A percentile compares a stretch with the other conserved stretches of the same genome.
These are phyloP conservation scores for Globisporangium alternatum DNA, from an alignment of 352 stramenopile species.

Conservation along the genomic window DNA sequence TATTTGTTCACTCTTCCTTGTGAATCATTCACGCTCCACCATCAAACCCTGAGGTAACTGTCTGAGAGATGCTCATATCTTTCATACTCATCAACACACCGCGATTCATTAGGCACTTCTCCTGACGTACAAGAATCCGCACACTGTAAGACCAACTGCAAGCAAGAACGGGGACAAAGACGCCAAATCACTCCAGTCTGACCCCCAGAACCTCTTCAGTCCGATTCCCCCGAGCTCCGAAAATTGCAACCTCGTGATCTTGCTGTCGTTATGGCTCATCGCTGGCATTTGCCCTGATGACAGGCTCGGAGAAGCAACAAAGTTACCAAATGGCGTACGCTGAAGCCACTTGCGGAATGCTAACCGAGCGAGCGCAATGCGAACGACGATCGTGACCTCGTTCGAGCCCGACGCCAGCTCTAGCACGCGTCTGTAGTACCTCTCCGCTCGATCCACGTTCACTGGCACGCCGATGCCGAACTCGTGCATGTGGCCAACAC, in stretches of 20 bases:
- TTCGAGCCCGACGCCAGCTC: conserved; percentile 36
- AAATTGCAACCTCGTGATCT: not conserved
- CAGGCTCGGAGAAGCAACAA: conserved; percentile 6
- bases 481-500: conserved; percentile 75
- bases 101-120: not conserved
- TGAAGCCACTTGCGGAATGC: conserved; percentile 31
- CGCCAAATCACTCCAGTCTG: not conserved
- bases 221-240: conserved; percentile 10
- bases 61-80: not conserved
- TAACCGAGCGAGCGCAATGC: conserved; percentile 35
- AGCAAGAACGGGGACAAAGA: conserved; percentile 1
- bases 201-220: conserved; percentile 6
- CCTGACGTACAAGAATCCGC: not conserved
- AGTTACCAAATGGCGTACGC: conserved; percentile 20
- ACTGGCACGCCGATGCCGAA: conserved; percentile 44
- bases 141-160: not conserved
- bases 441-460: conserved; percentile 47
- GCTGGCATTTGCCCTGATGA: not conserved
- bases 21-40: not conserved
- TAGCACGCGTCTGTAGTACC: conserved; percentile 62
- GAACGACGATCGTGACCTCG: conserved; percentile 34
- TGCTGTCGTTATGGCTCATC: not conserved
- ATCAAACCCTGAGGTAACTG: not conserved
- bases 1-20: not conserved
- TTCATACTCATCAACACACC: not conserved